Base-by-base conservation (phyloP, 202 grass and related monocot genomes). In the Zoysia matrella region DNA sequence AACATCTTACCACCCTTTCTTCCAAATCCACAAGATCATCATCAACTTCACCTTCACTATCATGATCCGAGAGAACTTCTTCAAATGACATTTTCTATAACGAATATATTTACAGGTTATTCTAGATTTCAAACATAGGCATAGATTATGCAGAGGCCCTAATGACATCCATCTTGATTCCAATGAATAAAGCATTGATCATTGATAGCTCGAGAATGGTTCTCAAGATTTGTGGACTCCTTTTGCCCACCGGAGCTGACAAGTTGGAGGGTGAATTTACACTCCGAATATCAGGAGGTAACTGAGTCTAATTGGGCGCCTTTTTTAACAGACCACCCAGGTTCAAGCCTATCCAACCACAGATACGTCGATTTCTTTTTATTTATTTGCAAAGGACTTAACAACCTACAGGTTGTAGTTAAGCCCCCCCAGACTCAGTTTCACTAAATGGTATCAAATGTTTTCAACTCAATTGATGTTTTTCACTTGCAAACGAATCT, bases 41-140 rank as follows among this genome's bases (percentile, higher is more conserved):
- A 73, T 98, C 95, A 82, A 94, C 82, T 78, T 98, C 95, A 56
- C 92, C 90, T 91, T 98, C 95, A 77, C 95, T 98, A 78, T 98
- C 95, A 51, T 73, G 77, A 82, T 94, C 88, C 8, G 90, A 86
- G 76, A 93, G 83, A 79, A 98, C 86, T 75, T 89, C 88, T 45
- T 93, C 95, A 22, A 85, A 44, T 62, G 83, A 83, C 95, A 98
- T 98, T 91, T 77, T 80, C 95, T 98, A 83, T 48, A 78, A 85
- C 7, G 41, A 77, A 65, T 60, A 60, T 12, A 82, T 75, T 57
- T 14, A 48, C 30, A 63, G 2, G 75, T 71, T 74, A 39, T 69
- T 67, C 30, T 76, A 73, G 8, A 87, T 72, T 89, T 87, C 60
- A 73, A 56, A 72, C 72, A 47, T 61, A 71, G 3, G 39, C 11